A percentile compares a stretch with the other conserved stretches of the same genome.
These are phyloP conservation scores for Kwoniella heveanensis DNA, from an alignment of 768 basidiomycete genomes.

Conservation along the genomic window DNA sequence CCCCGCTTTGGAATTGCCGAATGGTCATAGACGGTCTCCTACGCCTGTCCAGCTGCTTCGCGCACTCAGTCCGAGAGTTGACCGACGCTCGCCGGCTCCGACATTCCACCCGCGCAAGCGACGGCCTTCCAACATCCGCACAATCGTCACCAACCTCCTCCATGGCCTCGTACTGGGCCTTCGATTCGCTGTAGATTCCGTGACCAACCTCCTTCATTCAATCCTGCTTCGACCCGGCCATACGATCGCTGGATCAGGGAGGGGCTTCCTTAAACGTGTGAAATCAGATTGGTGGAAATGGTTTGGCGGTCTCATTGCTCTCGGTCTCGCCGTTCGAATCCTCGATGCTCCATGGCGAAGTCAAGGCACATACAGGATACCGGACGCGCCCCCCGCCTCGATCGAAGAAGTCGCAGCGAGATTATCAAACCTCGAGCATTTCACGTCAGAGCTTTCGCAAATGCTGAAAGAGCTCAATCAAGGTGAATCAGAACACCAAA, in stretches of 20 bases:
- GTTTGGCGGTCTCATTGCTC: constrained; percentile 32
- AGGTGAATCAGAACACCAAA: constrained; percentile 17
- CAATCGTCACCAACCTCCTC: constrained; percentile 40
- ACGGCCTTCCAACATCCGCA: constrained; percentile 33
- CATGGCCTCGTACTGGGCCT: constrained; percentile 38
- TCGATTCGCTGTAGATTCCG: constrained; percentile 32
- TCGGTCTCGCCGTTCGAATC: constrained; percentile 33
- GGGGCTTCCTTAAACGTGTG: constrained; percentile 16
- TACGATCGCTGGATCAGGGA: constrained; percentile 15
- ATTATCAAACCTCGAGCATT: constrained; percentile 47
- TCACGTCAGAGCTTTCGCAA: constrained; percentile 37
- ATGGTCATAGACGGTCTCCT: constrained; percentile 30
- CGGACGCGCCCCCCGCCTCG: constrained; percentile 41
- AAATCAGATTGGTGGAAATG: constrained; percentile 47
- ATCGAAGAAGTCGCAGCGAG: constrained; percentile 52
- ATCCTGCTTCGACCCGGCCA: constrained; percentile 20
- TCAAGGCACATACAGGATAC: constrained; percentile 15
- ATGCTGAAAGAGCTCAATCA: constrained; percentile 19
- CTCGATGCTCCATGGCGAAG: constrained; percentile 27
- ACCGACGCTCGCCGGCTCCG: constrained; percentile 33
- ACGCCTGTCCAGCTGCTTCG: constrained; percentile 42
- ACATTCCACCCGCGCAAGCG: constrained; percentile 30
- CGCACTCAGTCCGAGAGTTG: constrained; percentile 33
- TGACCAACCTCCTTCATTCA: constrained; percentile 12
- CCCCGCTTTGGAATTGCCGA: constrained; percentile 8